Evolutionary conservation across 139 green algal species (phyloP), one percentile per base, ranked within the genome.

Genomic region (Picochlorum sp.): DNA sequence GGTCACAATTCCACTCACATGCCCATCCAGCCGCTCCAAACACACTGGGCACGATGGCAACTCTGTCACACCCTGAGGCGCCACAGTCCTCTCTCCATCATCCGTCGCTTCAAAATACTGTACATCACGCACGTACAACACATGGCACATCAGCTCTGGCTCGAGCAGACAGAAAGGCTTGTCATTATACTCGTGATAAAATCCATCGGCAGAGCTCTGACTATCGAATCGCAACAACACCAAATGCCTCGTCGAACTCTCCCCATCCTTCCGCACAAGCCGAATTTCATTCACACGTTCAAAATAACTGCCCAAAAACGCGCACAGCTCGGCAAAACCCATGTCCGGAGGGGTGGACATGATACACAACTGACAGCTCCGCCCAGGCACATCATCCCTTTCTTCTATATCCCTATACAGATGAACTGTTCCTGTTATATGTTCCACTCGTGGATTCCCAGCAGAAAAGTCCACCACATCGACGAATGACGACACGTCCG

Each of bases 21-120:
- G 81, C 56, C 88, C 75, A 62, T 99, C 94, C 55, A 99, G 77
- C 9, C 94, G 76, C 76, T 99, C 94, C 55, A 98, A 60, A 72
- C 93, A 98, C 9, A 98, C 92, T 1, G 92, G 90, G 75, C 92
- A 98, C 7, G 81, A 90, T 15, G 92, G 92, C 45, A 97, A 76
- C 75, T 97, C 91, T 14, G 80, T 91, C 14, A 85, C 70, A 6
- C 79, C 84, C 6, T 69, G 16, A 4, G 83, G 79, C 6, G 81
- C 62, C 15, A 45, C 24, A 20, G 63, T n/a, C 11, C 23, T 30
- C 20, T 16, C 23, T 11, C 11, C n/a, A 30, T 7, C 47, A 45
- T 62, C 30, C 2, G 3, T 23, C 26, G 15, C 30, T 50, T 65
- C 58, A 10, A 21, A 45, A 18, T 45, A 69, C 21, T 84, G 50